These are phyloP conservation scores for Boletus vinaceobasis DNA, from an alignment of 768 basidiomycete species.

Conservation along the genomic window DNA sequence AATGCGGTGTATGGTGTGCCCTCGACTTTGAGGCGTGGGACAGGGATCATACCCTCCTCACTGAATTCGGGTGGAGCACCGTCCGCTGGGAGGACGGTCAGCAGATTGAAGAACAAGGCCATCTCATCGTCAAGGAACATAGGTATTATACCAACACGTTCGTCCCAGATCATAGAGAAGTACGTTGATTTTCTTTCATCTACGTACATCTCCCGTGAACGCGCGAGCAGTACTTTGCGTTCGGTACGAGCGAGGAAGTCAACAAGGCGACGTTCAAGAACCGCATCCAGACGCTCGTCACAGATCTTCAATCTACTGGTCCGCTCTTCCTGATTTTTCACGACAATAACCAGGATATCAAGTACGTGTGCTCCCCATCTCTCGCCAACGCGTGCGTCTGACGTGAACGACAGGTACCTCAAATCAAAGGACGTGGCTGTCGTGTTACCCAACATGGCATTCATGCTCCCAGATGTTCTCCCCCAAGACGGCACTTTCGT, in stretches of 20 bases:
- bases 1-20: slow-evolving; percentile 69
- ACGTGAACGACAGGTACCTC: slow-evolving; percentile 45
- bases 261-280: slow-evolving; percentile 48
- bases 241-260: slow-evolving; percentile 59
- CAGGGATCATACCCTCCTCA: slow-evolving; percentile 63
- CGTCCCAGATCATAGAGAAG: slow-evolving; percentile 61
- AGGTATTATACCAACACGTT: slow-evolving; percentile 57
- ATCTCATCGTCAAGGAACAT: slow-evolving; percentile 65
- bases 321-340: slow-evolving; percentile 82
- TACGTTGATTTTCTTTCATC: slow-evolving; percentile 21
- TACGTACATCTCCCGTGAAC: background rate
- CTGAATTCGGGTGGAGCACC: slow-evolving; percentile 79
- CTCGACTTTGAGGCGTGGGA: slow-evolving; percentile 88
- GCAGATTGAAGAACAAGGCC: slow-evolving; percentile 48
- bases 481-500: slow-evolving; percentile 56
- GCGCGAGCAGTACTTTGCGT: slow-evolving; percentile 53
- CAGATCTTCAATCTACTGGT: slow-evolving; percentile 39
- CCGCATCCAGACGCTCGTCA: slow-evolving; percentile 47
- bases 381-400: background rate
- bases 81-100: slow-evolving; percentile 53
- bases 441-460: slow-evolving; percentile 47
- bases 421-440: slow-evolving; percentile 49
- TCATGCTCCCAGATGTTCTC: slow-evolving; percentile 54
- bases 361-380: slow-evolving; percentile 37
- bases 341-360: slow-evolving; percentile 73